These are phyloP conservation scores for Straminergon stramineum DNA, from an alignment of 225 moss, liverwort and hornwort genomes.

Conservation along the genomic window DNA sequence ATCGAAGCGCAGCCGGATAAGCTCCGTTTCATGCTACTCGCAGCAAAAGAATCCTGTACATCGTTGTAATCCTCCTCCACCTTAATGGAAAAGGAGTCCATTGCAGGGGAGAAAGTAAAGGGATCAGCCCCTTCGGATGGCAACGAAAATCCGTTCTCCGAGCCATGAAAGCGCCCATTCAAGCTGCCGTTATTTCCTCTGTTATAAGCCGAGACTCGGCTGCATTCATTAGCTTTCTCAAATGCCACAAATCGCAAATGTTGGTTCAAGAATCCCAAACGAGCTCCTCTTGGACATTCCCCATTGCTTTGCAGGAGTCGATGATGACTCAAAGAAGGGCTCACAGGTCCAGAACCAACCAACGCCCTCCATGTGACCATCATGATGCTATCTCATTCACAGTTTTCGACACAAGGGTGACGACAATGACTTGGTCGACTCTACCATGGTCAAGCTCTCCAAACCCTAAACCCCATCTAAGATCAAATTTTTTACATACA, in stretches of 20 bases:
- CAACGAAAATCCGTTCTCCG: slow-evolving; percentile 24
- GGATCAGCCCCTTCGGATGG: slow-evolving; percentile 23
- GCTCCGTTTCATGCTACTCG: slow-evolving; percentile 29
- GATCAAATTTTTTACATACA: neutral
- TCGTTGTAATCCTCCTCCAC: slow-evolving; percentile 33
- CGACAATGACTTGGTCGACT: neutral
- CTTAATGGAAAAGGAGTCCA: slow-evolving; percentile 28
- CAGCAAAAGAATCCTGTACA: slow-evolving; percentile 31
- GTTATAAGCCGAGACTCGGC: slow-evolving; percentile 4
- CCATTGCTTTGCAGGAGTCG: neutral
- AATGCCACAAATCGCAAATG: neutral
- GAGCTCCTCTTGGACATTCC: neutral
- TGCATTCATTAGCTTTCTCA: neutral
- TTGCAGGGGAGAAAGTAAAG: slow-evolving; percentile 19
- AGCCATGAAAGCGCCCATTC: slow-evolving; percentile 30
- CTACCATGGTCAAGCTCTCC: slow-evolving; percentile 6
- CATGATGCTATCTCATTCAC: slow-evolving; percentile 19
- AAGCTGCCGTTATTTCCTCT: slow-evolving; percentile 24
- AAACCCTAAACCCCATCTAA: slow-evolving; percentile 9
- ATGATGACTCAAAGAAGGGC: neutral
- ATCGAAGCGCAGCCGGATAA: slow-evolving; percentile 60
- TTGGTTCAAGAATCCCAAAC: neutral
- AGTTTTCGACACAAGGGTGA: neutral
- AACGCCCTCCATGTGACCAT: slow-evolving; percentile 21
- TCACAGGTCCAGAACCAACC: slow-evolving; percentile 1